Evolutionary conservation across 495 filamentous ascomycete genomes (phyloP), one percentile per base, ranked within the genome.

Genomic region (Glarea lozoyensis): DNA sequence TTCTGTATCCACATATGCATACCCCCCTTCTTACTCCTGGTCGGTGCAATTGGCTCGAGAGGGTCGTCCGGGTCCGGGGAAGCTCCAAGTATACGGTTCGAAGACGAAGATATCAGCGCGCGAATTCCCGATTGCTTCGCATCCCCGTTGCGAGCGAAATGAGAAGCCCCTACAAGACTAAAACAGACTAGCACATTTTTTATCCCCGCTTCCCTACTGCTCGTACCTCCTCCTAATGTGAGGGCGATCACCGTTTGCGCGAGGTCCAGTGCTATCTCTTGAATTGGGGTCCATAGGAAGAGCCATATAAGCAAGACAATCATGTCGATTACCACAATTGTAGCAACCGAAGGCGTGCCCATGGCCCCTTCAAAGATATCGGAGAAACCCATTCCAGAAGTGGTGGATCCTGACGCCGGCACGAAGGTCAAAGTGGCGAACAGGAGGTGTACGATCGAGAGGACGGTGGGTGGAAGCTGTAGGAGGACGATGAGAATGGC

Each of bases 401-500:
- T 65, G 43, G 74, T 66, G n/a, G 73, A 68, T 13, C 67, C 67
- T 30, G 74, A 76, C 5, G 86, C 85, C 21, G 88, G 84, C 50
- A 95, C 88, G 60, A 95, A 96, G 21, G 92, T 97, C 51, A 97
- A 71, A 39, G 85, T 73, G 37, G 93, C 88, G 68, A 94, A 99
- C 48, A 97, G 74, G 56, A 88, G 81, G 58, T 99, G 93, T 58
- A 94, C 85, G 58, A 87, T 68, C 41, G 88, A 88, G 46, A 97
- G 73, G 42, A 94, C 77, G 53, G 88, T 86, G 18, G 90, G 86
- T 19, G 93, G 89, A n/a, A 95, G 78, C 60, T 95, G 92, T 56
- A 99, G 80, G 43, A 99, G 78, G 59, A 99, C 83, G 61, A 99
- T 96, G 59, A 99, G 73, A 59, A 99, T 94, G 56, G 92, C 89